phyloP scores from a whole-genome alignment of 1,139 yeast species.

The Kazachstania sp. region DNA sequence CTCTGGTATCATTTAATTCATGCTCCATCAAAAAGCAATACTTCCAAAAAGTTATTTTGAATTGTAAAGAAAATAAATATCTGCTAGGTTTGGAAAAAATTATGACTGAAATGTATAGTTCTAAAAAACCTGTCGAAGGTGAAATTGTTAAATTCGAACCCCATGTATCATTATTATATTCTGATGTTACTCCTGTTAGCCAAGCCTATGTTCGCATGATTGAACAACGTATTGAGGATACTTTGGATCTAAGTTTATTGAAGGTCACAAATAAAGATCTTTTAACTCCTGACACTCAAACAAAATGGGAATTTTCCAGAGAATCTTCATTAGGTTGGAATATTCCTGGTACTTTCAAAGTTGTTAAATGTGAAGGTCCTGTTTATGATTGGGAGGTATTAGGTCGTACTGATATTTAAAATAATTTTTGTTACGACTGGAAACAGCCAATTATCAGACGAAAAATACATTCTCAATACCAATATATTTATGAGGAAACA shows the following conservation, averaged over 20 bases:
- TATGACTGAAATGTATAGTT: slow-evolving; percentile 58
- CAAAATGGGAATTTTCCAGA: slow-evolving; percentile 17
- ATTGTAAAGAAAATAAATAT: slow-evolving; percentile 47
- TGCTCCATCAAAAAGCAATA: slow-evolving; percentile 37
- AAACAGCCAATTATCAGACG: not conserved
- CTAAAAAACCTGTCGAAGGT: slow-evolving; percentile 24
- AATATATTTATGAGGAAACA: too few species aligned
- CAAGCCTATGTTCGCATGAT: slow-evolving; percentile 62
- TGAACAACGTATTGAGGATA: slow-evolving; percentile 61
- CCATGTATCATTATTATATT: slow-evolving; percentile 65
- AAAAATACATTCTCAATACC: too few species aligned
- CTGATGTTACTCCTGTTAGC: slow-evolving; percentile 58
- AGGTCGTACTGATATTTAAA: slow-evolving; percentile 34
- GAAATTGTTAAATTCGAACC: slow-evolving; percentile 49
- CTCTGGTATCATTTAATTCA: slow-evolving; percentile 32
- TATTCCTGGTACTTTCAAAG: slow-evolving; percentile 49
- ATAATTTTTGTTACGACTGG: not conserved
- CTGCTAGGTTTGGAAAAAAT: slow-evolving; percentile 59
- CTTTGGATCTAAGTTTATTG: slow-evolving; percentile 43
- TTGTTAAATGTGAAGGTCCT: slow-evolving; percentile 70
- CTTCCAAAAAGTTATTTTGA: slow-evolving; percentile 58
- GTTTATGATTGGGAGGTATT: slow-evolving; percentile 62
- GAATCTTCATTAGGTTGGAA: slow-evolving; percentile 21
- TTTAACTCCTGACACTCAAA: slow-evolving; percentile 13
- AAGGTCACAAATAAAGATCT: slow-evolving; percentile 14